phyloP scores from a whole-genome alignment of 352 stramenopile species.

The Globisporangium echinulatum region DNA sequence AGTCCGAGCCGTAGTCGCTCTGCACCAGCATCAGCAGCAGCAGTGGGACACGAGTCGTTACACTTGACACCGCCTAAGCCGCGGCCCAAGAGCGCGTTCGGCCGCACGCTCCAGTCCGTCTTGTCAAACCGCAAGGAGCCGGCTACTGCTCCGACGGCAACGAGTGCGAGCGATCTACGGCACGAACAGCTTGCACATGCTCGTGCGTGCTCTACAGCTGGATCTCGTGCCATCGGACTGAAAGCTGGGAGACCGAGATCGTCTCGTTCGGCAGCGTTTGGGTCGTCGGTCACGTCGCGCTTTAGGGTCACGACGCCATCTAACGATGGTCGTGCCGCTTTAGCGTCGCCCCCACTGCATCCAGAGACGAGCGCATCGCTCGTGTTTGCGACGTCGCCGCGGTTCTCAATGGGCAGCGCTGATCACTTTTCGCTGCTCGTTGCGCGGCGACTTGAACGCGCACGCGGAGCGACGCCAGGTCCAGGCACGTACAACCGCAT shows the following conservation, averaged over 20 bases:
- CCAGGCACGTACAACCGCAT: slow-evolving; percentile 33
- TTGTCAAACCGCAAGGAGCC: slow-evolving; percentile 10
- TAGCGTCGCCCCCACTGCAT: slow-evolving; percentile 12
- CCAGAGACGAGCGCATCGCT: slow-evolving; percentile 18
- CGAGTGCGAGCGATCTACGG: background rate
- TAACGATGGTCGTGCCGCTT: background rate
- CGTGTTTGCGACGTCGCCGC: slow-evolving; percentile 15
- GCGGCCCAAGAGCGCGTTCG: slow-evolving; percentile 23
- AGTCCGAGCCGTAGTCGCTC: background rate
- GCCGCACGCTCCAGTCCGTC: slow-evolving; percentile 6
- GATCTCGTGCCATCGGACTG: too few species aligned
- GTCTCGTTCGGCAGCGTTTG: slow-evolving; percentile 13
- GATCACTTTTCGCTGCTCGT: slow-evolving; percentile 37
- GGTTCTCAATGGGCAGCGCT: slow-evolving; percentile 18
- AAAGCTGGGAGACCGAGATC: too few species aligned
- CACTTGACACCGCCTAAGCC: too few species aligned
- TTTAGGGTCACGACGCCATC: slow-evolving; percentile 13
- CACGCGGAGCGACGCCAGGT: slow-evolving; percentile 18
- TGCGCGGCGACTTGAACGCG: slow-evolving; percentile 18
- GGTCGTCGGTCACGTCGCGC: slow-evolving; percentile 23
- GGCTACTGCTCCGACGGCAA: background rate
- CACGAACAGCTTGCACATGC: background rate
- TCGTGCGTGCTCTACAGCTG: too few species aligned
- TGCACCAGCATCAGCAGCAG: background rate
- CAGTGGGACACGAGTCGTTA: background rate